These are phyloP conservation scores for Zymoseptoria pseudotritici DNA, from an alignment of 2,329 filamentous ascomycete genomes.

Conservation along the genomic window DNA sequence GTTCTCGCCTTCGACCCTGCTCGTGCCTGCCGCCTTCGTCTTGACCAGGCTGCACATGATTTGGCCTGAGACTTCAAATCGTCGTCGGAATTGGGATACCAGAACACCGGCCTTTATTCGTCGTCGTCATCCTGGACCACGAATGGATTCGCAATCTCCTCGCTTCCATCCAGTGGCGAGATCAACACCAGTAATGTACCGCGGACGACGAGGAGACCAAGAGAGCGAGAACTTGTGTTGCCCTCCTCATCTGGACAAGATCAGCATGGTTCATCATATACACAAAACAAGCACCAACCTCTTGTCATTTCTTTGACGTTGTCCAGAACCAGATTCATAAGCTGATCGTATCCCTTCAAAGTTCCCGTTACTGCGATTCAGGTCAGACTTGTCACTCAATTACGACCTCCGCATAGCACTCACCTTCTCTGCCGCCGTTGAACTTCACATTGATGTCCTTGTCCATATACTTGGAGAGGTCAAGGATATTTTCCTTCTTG, in stretches of 20 bases:
- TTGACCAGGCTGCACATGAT: neutral
- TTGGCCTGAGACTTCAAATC: neutral
- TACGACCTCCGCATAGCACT: neutral
- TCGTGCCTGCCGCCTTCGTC: neutral
- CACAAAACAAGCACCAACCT: slow-evolving; percentile 49
- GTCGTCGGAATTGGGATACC: neutral
- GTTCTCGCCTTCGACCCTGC: neutral
- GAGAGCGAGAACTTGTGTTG: slow-evolving; percentile 70
- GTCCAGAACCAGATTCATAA: slow-evolving; percentile 97
- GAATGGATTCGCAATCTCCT: slow-evolving; percentile 94
- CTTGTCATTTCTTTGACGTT: slow-evolving; percentile 84
- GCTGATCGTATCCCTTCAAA: slow-evolving; percentile 89
- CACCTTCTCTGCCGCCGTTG: slow-evolving; percentile 86
- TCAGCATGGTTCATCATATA: neutral
- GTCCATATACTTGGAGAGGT: slow-evolving; percentile 93
- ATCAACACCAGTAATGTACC: slow-evolving; percentile 90
- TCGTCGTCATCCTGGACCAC: slow-evolving; percentile 58
- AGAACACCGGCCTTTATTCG: slow-evolving; percentile 1
- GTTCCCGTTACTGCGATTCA: slow-evolving; percentile 64
- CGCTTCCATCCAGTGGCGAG: slow-evolving; percentile 86
- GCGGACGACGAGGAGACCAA: slow-evolving; percentile 82
- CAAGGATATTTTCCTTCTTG: slow-evolving; percentile 98
- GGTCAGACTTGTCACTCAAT: slow-evolving; percentile 1
- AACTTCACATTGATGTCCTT: slow-evolving; percentile 95
- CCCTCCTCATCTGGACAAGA: slow-evolving; percentile 72